Conservation (phyloP, 176 grass and related monocot species). For the Elymus sibiricus region DNA sequence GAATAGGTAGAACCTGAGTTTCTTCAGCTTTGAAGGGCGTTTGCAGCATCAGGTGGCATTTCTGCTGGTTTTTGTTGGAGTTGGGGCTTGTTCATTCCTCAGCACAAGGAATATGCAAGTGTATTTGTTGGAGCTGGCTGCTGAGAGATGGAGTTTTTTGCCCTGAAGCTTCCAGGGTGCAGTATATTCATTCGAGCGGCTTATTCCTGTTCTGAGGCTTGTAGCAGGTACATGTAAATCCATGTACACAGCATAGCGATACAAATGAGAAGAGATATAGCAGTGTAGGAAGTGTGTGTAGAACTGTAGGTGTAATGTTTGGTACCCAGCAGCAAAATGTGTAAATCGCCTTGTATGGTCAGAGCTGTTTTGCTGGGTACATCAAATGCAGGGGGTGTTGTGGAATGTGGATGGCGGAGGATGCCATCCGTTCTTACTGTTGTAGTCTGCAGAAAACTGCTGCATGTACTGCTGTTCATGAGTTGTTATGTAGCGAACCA, state of each 20-base stretch:
- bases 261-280: slow-evolving; percentile 25
- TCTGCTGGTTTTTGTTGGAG: slow-evolving; percentile 8
- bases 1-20: slow-evolving; percentile 11
- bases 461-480: slow-evolving; percentile 3
- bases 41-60: slow-evolving; percentile 19
- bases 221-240: slow-evolving; percentile 43
- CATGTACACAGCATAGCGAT: slow-evolving; percentile 46
- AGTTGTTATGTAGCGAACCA: not conserved
- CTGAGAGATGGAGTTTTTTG: slow-evolving; percentile 13
- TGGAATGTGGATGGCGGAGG: not conserved
- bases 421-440: slow-evolving; percentile 21
- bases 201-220: slow-evolving; percentile 30
- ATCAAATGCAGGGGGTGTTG: not conserved
- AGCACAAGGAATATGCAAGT: slow-evolving; percentile 23
- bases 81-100: slow-evolving; percentile 36
- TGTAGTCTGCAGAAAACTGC: slow-evolving; percentile 22
- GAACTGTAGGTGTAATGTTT: slow-evolving; percentile 35
- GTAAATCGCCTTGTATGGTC: slow-evolving; percentile 37
- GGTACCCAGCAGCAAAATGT: slow-evolving; percentile 26
- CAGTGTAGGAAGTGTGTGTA: slow-evolving; percentile 38
- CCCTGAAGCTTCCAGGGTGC: slow-evolving; percentile 23
- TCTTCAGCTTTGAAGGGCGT: slow-evolving; percentile 8
- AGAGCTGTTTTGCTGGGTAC: slow-evolving; percentile 27
- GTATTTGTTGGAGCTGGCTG: slow-evolving; percentile 7
- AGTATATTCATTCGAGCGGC: slow-evolving; percentile 9